Evolutionary conservation across 2,329 filamentous ascomycete genomes (phyloP).

Genomic region (Pseudocercospora macadamiae): DNA sequence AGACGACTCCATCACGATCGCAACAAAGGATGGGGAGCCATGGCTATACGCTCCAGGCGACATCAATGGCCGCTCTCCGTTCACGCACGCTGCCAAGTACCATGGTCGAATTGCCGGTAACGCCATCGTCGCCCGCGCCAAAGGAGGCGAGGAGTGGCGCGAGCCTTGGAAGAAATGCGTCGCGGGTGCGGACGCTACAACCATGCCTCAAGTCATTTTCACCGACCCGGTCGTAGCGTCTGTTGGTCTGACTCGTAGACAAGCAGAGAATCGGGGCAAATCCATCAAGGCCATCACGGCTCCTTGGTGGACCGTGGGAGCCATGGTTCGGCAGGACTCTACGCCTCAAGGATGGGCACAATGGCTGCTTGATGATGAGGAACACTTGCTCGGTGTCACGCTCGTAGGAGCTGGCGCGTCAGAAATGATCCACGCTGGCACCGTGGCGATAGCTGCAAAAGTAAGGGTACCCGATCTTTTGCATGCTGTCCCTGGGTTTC

Average conservation of each 20-base stretch:
- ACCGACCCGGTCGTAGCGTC: constrained; percentile 3
- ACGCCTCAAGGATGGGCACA: constrained; percentile 10
- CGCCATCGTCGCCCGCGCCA: neutral
- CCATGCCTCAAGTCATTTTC: constrained; percentile 9
- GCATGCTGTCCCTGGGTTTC: constrained; percentile 8
- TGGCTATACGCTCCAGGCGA: constrained; percentile 13
- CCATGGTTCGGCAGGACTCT: neutral
- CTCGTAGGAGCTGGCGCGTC: constrained; percentile 7
- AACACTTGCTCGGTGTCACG: constrained; percentile 5
- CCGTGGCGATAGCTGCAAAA: neutral
- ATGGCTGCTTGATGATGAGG: constrained; percentile 11
- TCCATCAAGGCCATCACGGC: neutral
- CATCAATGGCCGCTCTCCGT: constrained; percentile 7
- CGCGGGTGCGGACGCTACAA: neutral
- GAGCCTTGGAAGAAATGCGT: neutral
- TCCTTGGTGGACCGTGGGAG: neutral
- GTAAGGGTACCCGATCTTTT: constrained; percentile 4
- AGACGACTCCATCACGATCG: constrained; percentile 3
- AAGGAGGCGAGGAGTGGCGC: neutral
- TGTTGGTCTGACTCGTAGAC: neutral
- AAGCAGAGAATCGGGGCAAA: neutral
- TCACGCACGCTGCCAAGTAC: constrained; percentile 12
- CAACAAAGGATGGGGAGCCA: neutral
- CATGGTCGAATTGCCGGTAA: constrained; percentile 8
- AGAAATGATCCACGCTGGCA: constrained; percentile 7